Conservation (phyloP, 75 land plant genomes). For the Cupressus sempervirens region DNA sequence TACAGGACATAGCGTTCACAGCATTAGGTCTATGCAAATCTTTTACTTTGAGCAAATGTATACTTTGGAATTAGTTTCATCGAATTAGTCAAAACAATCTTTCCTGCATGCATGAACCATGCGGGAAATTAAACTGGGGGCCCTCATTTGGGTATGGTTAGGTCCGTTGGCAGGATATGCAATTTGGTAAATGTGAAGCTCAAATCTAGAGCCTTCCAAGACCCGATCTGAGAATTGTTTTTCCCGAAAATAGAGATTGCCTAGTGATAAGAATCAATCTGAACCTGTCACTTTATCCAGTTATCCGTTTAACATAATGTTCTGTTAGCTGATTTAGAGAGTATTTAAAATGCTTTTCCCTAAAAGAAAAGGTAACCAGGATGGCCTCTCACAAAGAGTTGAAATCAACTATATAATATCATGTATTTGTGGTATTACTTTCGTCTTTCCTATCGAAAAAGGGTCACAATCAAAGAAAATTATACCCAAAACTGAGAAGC, state of each 20-base stretch:
- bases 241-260: not conserved
- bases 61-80: not conserved
- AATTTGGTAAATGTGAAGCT: not conserved
- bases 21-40: not conserved
- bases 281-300: not conserved
- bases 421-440: not conserved
- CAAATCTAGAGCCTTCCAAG: not conserved
- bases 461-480: not conserved
- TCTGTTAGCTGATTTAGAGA: not conserved
- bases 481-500: not conserved
- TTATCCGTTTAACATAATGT: not conserved
- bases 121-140: not conserved
- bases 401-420: not conserved
- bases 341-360: not conserved
- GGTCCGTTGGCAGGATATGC: not conserved
- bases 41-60: not conserved
- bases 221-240: not conserved
- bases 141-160: not conserved
- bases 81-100: not conserved
- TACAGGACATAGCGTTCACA: not conserved
- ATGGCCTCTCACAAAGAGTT: not conserved
- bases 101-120: not conserved
- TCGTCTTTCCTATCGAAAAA: not conserved
- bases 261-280: not conserved
- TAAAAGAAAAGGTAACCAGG: not conserved